phyloP scores from a whole-genome alignment of 2,329 filamentous ascomycete species.

The Domatiomyces globalis region DNA sequence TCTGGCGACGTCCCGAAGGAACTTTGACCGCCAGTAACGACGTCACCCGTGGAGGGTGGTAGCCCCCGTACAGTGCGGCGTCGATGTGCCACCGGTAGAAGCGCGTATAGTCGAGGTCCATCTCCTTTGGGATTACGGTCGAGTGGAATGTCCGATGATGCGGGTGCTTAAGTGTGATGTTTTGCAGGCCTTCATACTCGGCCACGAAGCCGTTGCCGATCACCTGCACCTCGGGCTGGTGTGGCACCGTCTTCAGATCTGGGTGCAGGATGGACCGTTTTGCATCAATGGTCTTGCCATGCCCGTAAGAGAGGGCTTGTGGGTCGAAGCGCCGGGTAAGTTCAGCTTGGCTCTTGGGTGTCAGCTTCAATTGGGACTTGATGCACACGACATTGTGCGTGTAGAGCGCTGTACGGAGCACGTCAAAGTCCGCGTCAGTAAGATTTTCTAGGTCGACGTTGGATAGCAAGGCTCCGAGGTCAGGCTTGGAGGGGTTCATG shows the following conservation, averaged over 20 bases:
- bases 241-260: constrained; percentile 65
- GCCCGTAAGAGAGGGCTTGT: constrained; percentile 50
- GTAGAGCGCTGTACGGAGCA: constrained; percentile 53
- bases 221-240: constrained; percentile 66
- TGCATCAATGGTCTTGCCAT: constrained; percentile 58
- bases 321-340: constrained; percentile 64
- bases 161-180: constrained; percentile 57
- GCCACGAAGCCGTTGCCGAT: constrained; percentile 61
- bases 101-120: constrained; percentile 40
- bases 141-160: constrained; percentile 67
- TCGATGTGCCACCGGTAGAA: constrained; percentile 39
- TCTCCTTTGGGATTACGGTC: constrained; percentile 45
- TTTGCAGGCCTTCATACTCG: constrained; percentile 54
- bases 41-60: constrained; percentile 61
- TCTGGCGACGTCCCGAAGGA: constrained; percentile 51
- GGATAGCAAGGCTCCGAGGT: constrained; percentile 48
- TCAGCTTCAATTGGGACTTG: constrained; percentile 50
- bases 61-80: constrained; percentile 36
- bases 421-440: constrained; percentile 49
- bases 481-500: constrained; percentile 14
- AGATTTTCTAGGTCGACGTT: constrained; percentile 49
- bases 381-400: constrained; percentile 55
- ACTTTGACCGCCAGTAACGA: constrained; percentile 61
- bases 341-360: constrained; percentile 58
- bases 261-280: constrained; percentile 57